Percentiles rank a stretch among this genome's conserved stretches.
Conservation (phyloP, 768 basidiomycete genomes). For the Clitopilus passeckerianus region DNA sequence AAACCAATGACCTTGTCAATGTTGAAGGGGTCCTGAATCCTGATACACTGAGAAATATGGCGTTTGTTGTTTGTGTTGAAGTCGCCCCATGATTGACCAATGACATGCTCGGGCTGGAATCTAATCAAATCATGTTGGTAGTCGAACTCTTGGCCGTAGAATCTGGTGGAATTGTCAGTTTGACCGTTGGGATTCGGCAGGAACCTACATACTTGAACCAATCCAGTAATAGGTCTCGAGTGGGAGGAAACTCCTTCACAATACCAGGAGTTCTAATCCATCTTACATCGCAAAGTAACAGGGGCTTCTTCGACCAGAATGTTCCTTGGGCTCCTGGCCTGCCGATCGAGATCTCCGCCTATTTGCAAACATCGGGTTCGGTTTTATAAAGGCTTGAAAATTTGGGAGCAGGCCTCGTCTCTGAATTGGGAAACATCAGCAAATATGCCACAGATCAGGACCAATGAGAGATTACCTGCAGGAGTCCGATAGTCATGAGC, state of each 20-base stretch:
- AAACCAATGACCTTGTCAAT: not conserved
- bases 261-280: constrained; percentile 9
- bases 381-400: constrained; percentile 35
- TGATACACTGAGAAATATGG: not conserved
- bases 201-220: constrained; percentile 37
- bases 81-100: not conserved
- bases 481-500: constrained; percentile 55
- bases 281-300: constrained; percentile 24
- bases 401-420: constrained; percentile 41
- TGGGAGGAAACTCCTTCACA: constrained; percentile 5
- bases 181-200: not conserved
- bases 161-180: constrained; percentile 24
- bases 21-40: not conserved
- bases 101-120: not conserved
- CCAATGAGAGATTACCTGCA: constrained; percentile 37
- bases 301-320: not conserved
- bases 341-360: not conserved
- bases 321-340: not conserved
- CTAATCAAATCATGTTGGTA: constrained; percentile 14
- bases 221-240: constrained; percentile 20
- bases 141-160: constrained; percentile 36
- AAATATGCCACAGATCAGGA: not conserved
- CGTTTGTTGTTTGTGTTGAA: not conserved
- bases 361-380: constrained; percentile 1
- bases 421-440: constrained; percentile 20